phyloP scores from a whole-genome alignment of 306 rosid species.

The Vigna unguiculata region DNA sequence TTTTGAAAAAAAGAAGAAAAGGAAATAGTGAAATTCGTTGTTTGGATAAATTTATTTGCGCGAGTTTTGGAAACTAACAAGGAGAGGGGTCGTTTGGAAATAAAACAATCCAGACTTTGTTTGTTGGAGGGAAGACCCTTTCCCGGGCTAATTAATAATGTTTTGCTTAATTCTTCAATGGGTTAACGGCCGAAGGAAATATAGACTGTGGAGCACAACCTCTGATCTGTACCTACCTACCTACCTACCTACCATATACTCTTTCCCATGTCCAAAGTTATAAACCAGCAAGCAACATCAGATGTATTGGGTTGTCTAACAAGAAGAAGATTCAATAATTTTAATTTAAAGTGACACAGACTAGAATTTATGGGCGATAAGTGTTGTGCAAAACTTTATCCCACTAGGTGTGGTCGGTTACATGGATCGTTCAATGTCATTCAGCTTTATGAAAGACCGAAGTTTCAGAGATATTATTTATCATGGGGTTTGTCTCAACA shows the following conservation, averaged over 20 bases:
- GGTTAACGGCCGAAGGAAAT: slow-evolving; percentile 24
- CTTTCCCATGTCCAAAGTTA: background rate
- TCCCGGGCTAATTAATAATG: background rate
- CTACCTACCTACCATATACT: background rate
- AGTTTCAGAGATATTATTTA: background rate
- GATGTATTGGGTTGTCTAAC: slow-evolving; percentile 2
- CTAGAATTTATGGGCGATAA: background rate
- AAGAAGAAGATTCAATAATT: background rate
- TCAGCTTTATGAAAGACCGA: background rate
- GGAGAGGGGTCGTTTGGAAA: background rate
- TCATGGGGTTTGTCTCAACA: background rate
- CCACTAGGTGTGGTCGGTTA: background rate
- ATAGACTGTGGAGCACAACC: background rate
- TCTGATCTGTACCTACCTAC: background rate
- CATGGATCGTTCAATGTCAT: background rate
- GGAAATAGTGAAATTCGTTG: background rate
- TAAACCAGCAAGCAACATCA: slow-evolving; percentile 1
- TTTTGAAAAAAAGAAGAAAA: background rate
- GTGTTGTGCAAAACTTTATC: background rate
- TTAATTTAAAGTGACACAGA: slow-evolving; percentile 9
- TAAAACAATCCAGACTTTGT: background rate
- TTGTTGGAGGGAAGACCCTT: background rate
- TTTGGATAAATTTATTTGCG: background rate
- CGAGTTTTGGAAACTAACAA: background rate
- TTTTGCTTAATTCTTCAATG: slow-evolving; percentile 16